phyloP scores from a whole-genome alignment of 257 asterid genomes.

The Capsicum rhomboideum region DNA sequence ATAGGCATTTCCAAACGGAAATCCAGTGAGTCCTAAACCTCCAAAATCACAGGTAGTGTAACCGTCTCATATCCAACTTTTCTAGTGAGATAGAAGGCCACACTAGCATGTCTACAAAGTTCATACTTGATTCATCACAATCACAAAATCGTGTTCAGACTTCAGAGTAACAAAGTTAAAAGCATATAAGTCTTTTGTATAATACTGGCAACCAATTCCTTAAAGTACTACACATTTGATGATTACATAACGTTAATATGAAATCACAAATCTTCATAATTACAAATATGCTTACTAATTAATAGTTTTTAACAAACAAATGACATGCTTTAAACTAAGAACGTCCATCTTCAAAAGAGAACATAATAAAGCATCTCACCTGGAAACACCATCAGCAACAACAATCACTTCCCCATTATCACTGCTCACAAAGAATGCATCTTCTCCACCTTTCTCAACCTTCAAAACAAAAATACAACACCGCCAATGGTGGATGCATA shows the following conservation, averaged over 20 bases:
- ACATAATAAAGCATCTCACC: conserved; percentile 28
- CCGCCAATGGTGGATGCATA: background rate
- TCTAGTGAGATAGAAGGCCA: background rate
- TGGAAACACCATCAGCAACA: conserved; percentile 96
- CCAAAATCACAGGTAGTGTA: background rate
- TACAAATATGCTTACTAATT: too few relatives aligned
- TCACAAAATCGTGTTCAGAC: background rate
- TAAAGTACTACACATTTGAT: background rate
- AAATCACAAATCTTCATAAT: background rate
- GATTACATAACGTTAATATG: background rate
- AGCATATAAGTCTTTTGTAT: background rate
- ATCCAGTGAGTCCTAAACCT: background rate
- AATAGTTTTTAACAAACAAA: too few relatives aligned
- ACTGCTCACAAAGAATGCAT: conserved; percentile 68
- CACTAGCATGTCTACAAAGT: background rate
- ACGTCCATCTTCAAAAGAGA: background rate
- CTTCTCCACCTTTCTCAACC: conserved; percentile 94
- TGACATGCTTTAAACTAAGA: background rate
- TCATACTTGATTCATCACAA: background rate
- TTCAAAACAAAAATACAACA: conserved; percentile 5
- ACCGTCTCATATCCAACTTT: background rate
- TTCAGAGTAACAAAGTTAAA: background rate
- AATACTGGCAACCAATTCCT: background rate
- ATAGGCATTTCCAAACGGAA: background rate
- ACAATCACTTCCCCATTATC: conserved; percentile 69